Conservation (phyloP, 2,329 filamentous ascomycete genomes). For the Chrysosporium keratinophilum region DNA sequence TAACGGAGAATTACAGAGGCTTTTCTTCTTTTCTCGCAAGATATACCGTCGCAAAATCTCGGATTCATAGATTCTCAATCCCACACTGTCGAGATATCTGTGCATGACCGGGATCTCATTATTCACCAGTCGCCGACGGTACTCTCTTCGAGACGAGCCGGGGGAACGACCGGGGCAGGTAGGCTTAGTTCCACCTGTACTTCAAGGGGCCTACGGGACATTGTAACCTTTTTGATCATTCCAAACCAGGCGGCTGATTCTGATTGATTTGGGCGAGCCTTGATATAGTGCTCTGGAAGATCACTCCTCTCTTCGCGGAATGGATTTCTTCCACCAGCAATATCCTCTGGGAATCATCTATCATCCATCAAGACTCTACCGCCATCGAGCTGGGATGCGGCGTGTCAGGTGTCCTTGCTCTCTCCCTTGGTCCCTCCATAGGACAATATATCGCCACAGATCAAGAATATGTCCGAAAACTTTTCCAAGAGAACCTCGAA, state of each 20-base stretch:
- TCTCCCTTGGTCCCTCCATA: conserved; percentile 54
- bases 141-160: conserved; percentile 62
- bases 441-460: conserved; percentile 69
- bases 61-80: conserved; percentile 74
- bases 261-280: conserved; percentile 8
- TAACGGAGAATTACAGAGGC: conserved; percentile 52
- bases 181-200: conserved; percentile 14
- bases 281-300: conserved; percentile 70
- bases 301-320: conserved; percentile 69
- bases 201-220: neutral
- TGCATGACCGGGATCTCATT: conserved; percentile 59
- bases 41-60: conserved; percentile 63
- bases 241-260: conserved; percentile 5
- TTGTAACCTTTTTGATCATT: neutral
- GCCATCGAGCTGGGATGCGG: conserved; percentile 83
- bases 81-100: conserved; percentile 52
- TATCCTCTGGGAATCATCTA: conserved; percentile 47
- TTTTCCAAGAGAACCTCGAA: conserved; percentile 65
- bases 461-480: conserved; percentile 69
- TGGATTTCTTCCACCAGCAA: conserved; percentile 61
- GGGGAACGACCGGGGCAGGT: conserved; percentile 65
- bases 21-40: conserved; percentile 72
- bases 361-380: conserved; percentile 47
- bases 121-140: conserved; percentile 77
- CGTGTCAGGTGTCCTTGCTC: conserved; percentile 67